Conservation (phyloP, 371 early-diverging fungal species). For the Thermomucor indicae-seudaticae region DNA sequence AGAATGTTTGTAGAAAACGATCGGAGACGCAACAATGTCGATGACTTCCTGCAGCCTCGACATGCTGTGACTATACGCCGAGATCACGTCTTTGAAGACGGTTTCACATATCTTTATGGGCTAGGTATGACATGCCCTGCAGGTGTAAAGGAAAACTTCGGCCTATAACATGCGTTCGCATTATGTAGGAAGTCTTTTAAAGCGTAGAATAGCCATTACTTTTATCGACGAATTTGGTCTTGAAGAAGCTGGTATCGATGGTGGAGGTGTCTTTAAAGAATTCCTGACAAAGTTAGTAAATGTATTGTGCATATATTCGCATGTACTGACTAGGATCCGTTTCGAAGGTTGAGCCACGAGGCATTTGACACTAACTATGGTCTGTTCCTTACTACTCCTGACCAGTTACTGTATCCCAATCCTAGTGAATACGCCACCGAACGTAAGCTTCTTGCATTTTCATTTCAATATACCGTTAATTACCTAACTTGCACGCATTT, state of each 20-base stretch:
- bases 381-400: constrained; percentile 70
- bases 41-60: constrained; percentile 19
- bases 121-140: constrained; percentile 33
- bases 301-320: not conserved
- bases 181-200: constrained; percentile 49
- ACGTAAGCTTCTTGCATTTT: constrained; percentile 21
- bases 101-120: constrained; percentile 61
- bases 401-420: constrained; percentile 80
- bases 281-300: constrained; percentile 67
- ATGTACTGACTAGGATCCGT: not conserved
- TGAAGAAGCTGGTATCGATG: constrained; percentile 92
- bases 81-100: constrained; percentile 85
- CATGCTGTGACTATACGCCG: constrained; percentile 65
- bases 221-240: constrained; percentile 86
- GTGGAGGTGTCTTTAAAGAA: constrained; percentile 81
- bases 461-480: not conserved
- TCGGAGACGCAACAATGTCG: constrained; percentile 28
- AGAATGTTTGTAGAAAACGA: constrained; percentile 73
- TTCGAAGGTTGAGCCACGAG: constrained; percentile 59
- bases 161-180: no score
- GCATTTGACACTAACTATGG: constrained; percentile 84
- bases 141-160: constrained; percentile 1
- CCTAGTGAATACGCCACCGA: constrained; percentile 59
- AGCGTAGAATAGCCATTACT: constrained; percentile 74
- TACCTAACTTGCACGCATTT: not conserved